Evolutionary conservation across 352 stramenopile species (phyloP).

Genomic region (Phytopythium litorale): DNA sequence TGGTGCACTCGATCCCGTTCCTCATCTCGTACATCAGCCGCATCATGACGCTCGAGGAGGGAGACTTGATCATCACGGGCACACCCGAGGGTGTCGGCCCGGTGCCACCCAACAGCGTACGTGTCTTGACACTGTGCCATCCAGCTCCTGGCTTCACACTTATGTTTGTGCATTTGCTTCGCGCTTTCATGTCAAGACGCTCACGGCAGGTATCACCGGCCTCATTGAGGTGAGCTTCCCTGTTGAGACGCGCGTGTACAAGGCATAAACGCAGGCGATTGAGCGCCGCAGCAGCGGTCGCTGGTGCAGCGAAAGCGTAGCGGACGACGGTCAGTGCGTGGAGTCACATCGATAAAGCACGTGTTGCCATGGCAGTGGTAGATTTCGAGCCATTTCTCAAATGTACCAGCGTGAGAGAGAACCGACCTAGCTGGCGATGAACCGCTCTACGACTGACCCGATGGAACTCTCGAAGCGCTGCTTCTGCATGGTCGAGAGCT

Average conservation of each 20-base stretch:
- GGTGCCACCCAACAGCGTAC: conserved; percentile 55
- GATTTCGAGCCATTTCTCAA: neutral
- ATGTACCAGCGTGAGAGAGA: neutral
- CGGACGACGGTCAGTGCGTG: too few species aligned
- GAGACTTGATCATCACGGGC: conserved; percentile 83
- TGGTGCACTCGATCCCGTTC: conserved; percentile 79
- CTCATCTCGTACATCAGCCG: conserved; percentile 73
- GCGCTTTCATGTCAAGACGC: conserved; percentile 24
- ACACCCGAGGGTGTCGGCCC: conserved; percentile 76
- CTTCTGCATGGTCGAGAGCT: conserved; percentile 29
- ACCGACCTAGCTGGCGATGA: conserved; percentile 10
- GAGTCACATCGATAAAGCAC: neutral
- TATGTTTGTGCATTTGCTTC: conserved; percentile 4
- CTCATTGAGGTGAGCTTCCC: conserved; percentile 66
- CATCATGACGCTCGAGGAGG: conserved; percentile 84
- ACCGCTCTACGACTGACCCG: conserved; percentile 23
- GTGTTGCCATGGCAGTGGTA: neutral
- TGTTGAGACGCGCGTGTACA: conserved; percentile 60
- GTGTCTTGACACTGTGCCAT: conserved; percentile 6
- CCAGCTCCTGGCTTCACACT: neutral
- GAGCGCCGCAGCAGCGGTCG: too few species aligned
- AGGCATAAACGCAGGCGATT: conserved; percentile 9
- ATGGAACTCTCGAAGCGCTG: conserved; percentile 19
- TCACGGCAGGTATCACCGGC: conserved; percentile 70
- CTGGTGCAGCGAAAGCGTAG: too few species aligned